phyloP scores from a whole-genome alignment of 345 rosid species.

The Brassica napus region Da-Ae NC_063441.1:21785001-21785500 shows the following conservation, averaged over 20 bases:
- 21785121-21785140: constrained; percentile 81
- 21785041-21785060: constrained; percentile 74
- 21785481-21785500: constrained; percentile 65
- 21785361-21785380: constrained; percentile 84
- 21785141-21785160: constrained; percentile 80
- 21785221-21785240: constrained; percentile 50
- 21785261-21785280: constrained; percentile 85
- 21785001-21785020: constrained; percentile 85
- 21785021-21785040: constrained; percentile 96
- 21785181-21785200: constrained; percentile 98
- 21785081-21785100: constrained; percentile 95
- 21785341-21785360: constrained; percentile 92
- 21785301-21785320: constrained; percentile 99
- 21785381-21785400: constrained; percentile 64
- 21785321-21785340: constrained; percentile 76
- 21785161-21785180: constrained; percentile 89
- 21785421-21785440: constrained; percentile 78
- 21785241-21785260: constrained; percentile 49
- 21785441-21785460: constrained; percentile 66
- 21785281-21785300: constrained; percentile 99
- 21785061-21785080: constrained; percentile 90
- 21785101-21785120: constrained; percentile 73
- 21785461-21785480: constrained; percentile 87
- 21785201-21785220: constrained; percentile 91
- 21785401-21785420: constrained; percentile 82